Percentiles rank a stretch among this genome's conserved stretches.
Evolutionary conservation across 2,329 filamentous ascomycete genomes (phyloP).

Genomic region (Cercospora sp.): DNA sequence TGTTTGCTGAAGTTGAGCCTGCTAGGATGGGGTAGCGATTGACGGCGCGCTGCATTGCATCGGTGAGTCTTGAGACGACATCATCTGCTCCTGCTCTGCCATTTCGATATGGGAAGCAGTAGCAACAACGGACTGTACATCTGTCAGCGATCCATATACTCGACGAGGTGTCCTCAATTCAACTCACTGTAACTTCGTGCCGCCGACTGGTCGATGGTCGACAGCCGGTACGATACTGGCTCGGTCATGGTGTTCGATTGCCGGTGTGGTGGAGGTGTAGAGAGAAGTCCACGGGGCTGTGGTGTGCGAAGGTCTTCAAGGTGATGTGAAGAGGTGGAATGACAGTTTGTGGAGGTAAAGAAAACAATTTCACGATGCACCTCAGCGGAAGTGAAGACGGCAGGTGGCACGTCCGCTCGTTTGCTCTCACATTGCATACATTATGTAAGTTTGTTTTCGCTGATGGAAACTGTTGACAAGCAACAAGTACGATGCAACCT

Average conservation of each 20-base stretch:
- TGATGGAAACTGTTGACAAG: neutral
- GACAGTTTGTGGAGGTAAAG: neutral
- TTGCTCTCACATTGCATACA: neutral
- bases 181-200: slow-evolving; percentile 23
- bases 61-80: slow-evolving; percentile 15
- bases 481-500: neutral
- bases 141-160: neutral
- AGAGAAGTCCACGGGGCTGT: neutral
- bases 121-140: slow-evolving; percentile 19
- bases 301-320: neutral
- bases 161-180: neutral
- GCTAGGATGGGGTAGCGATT: slow-evolving; percentile 21
- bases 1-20: slow-evolving; percentile 1
- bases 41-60: slow-evolving; percentile 21
- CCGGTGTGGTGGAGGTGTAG: neutral
- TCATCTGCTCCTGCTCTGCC: slow-evolving; percentile 3
- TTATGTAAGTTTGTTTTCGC: neutral
- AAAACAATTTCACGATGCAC: neutral
- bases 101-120: slow-evolving; percentile 25
- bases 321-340: neutral
- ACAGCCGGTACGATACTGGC: slow-evolving; percentile 22
- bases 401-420: neutral
- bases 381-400: neutral
- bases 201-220: slow-evolving; percentile 28
- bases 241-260: slow-evolving; percentile 20